A percentile compares a stretch with the other conserved stretches of the same genome.
phyloP scores from a whole-genome alignment of 352 stramenopile species.

The Phytophthora europaea region DNA sequence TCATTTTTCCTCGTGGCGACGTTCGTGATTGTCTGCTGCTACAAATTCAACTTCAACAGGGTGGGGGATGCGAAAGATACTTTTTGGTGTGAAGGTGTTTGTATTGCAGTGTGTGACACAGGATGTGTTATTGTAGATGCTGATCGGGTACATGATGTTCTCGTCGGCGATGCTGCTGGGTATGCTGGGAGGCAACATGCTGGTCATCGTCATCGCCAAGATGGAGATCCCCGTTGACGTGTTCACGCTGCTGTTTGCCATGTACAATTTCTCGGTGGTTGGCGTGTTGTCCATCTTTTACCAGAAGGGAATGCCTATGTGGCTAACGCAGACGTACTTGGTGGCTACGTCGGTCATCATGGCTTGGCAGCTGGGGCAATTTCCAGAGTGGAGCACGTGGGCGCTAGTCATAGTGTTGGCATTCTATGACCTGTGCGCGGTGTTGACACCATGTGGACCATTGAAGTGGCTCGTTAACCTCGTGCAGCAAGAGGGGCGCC shows the following conservation, averaged over 20 bases:
- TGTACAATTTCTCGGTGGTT: slow-evolving; percentile 94
- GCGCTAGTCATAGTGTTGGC: slow-evolving; percentile 95
- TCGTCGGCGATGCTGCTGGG: slow-evolving; percentile 89
- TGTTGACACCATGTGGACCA: slow-evolving; percentile 99
- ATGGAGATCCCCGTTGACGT: slow-evolving; percentile 72
- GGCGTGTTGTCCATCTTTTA: slow-evolving; percentile 93
- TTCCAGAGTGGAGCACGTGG: slow-evolving; percentile 96
- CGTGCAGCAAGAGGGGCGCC: slow-evolving; percentile 91
- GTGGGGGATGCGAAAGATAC: slow-evolving; percentile 39
- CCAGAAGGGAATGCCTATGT: slow-evolving; percentile 82
- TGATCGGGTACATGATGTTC: slow-evolving; percentile 93
- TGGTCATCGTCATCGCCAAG: slow-evolving; percentile 75
- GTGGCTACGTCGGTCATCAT: slow-evolving; percentile 98
- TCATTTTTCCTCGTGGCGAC: slow-evolving; percentile 91
- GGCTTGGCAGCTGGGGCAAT: slow-evolving; percentile 97
- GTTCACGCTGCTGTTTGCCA: slow-evolving; percentile 77
- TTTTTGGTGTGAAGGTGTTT: neutral
- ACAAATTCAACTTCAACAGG: slow-evolving; percentile 92
- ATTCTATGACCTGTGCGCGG: slow-evolving; percentile 99
- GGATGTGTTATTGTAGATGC: slow-evolving; percentile 46
- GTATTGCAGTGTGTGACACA: neutral
- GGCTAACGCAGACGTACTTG: slow-evolving; percentile 96
- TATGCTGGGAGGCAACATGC: slow-evolving; percentile 87
- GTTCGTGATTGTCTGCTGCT: slow-evolving; percentile 92
- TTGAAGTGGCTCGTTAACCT: slow-evolving; percentile 97